Percentiles rank a stretch among this genome's conserved stretches.
phyloP scores from a whole-genome alignment of 2,329 filamentous ascomycete genomes.

The Colletotrichum sp. region DNA sequence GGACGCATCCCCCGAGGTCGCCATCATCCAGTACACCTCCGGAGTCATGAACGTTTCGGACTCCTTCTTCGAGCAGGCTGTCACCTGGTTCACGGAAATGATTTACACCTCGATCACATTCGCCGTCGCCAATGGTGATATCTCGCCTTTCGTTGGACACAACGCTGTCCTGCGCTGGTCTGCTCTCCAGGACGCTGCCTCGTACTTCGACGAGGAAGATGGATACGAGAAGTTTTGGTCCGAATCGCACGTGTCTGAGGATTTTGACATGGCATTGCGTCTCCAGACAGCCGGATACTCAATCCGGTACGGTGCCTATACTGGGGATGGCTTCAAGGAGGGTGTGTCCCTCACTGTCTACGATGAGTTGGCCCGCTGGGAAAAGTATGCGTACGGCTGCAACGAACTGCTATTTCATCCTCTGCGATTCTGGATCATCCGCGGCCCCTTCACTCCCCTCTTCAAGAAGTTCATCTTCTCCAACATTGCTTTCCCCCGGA shows the following conservation, averaged over 20 bases:
- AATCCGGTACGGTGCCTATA: conserved; percentile 73
- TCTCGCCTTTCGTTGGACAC: conserved; percentile 79
- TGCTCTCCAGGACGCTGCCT: conserved; percentile 40
- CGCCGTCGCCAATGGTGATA: conserved; percentile 73
- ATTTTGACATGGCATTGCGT: conserved; percentile 78
- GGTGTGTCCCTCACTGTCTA: conserved; percentile 77
- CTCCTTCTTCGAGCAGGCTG: conserved; percentile 75
- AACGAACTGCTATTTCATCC: conserved; percentile 76
- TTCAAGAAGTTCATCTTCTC: conserved; percentile 66
- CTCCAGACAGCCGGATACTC: conserved; percentile 73
- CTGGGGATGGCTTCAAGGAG: conserved; percentile 74
- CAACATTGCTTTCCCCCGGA: conserved; percentile 68
- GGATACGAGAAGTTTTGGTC: conserved; percentile 75
- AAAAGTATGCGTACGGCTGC: conserved; percentile 76
- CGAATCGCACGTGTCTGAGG: conserved; percentile 77
- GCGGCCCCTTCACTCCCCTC: conserved; percentile 69
- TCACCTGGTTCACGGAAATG: conserved; percentile 81
- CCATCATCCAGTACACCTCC: conserved; percentile 74
- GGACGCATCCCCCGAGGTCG: conserved; percentile 72
- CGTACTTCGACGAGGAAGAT: conserved; percentile 51
- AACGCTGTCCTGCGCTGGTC: conserved; percentile 77
- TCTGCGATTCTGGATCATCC: conserved; percentile 63
- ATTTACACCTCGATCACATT: conserved; percentile 78
- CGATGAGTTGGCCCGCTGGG: conserved; percentile 74
- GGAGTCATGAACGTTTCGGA: conserved; percentile 79